phyloP scores from a whole-genome alignment of 306 rosid genomes.

The Prunus kanzakura region DNA sequence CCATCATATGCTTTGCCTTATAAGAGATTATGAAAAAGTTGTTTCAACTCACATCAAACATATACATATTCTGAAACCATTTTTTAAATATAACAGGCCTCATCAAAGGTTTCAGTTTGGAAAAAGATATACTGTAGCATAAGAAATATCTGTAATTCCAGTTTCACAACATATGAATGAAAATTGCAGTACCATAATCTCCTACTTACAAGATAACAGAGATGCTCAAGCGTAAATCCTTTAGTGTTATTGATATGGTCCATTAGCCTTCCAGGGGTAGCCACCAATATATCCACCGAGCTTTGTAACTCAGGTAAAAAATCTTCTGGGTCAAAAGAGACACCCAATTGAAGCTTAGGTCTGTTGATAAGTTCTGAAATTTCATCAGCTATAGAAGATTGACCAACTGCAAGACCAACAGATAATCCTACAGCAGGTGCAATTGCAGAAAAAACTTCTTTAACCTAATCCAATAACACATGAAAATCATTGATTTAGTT shows the following conservation, averaged over 20 bases:
- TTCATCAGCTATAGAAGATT: constrained; percentile 73
- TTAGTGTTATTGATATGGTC: constrained; percentile 73
- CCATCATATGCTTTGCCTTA: constrained; percentile 21
- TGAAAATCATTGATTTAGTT: not conserved
- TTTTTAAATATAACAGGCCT: not conserved
- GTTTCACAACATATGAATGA: not conserved
- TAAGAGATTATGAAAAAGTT: not conserved
- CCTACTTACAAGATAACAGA: constrained; percentile 74
- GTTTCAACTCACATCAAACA: not conserved
- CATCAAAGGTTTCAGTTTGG: not conserved
- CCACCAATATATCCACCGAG: constrained; percentile 85
- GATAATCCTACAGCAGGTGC: constrained; percentile 73
- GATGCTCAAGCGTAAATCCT: constrained; percentile 92
- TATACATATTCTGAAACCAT: not conserved
- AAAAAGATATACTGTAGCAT: not conserved
- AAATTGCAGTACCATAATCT: not conserved
- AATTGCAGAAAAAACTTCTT: constrained; percentile 63
- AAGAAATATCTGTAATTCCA: not conserved
- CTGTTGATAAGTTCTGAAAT: constrained; percentile 53
- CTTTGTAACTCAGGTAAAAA: constrained; percentile 34
- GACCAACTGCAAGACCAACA: constrained; percentile 90
- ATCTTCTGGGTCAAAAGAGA: constrained; percentile 54
- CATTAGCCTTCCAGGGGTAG: constrained; percentile 91
- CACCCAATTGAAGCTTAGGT: constrained; percentile 56
- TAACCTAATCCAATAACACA: constrained; percentile 35